phyloP scores from a whole-genome alignment of 768 basidiomycete species.

The Botryobasidium botryosum region DNA sequence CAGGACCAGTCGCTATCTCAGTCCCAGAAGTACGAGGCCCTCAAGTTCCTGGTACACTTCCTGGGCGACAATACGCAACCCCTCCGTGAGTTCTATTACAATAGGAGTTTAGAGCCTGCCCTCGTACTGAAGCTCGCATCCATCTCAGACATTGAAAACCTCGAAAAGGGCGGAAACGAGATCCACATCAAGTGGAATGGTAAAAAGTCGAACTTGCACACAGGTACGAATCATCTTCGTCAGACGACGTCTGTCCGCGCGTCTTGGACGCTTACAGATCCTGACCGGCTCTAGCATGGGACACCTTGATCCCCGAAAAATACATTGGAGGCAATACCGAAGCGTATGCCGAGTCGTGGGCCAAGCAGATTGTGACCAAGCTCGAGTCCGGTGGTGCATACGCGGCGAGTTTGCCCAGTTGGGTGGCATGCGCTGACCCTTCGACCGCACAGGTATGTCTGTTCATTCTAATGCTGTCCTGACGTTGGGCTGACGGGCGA shows the following conservation, averaged over 20 bases:
- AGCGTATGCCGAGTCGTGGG: constrained; percentile 1
- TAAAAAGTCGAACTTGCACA: background rate
- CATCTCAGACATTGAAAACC: too few relatives aligned
- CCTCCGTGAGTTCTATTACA: constrained; percentile 5
- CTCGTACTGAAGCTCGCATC: too few relatives aligned
- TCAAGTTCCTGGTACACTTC: constrained; percentile 1
- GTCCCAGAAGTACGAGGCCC: background rate
- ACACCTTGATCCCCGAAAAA: constrained; percentile 1
- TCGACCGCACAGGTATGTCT: too few relatives aligned
- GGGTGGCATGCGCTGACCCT: constrained; percentile 1
- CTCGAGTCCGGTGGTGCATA: constrained; percentile 1
- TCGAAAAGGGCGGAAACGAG: background rate
- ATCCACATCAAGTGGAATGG: constrained; percentile 1
- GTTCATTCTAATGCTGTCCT: background rate
- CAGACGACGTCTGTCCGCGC: background rate
- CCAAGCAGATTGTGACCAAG: background rate
- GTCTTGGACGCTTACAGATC: background rate
- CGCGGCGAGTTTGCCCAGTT: background rate
- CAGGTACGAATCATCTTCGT: background rate
- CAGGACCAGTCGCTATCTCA: background rate
- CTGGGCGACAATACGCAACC: constrained; percentile 2
- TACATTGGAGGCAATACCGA: background rate
- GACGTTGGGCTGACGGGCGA: background rate
- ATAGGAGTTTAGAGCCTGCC: too few relatives aligned
- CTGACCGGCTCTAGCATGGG: constrained; percentile 4